Percentiles rank a stretch among this genome's conserved stretches.
These are phyloP conservation scores for Balakata baccata DNA, from an alignment of 345 rosid species.

Conservation along the genomic window DNA sequence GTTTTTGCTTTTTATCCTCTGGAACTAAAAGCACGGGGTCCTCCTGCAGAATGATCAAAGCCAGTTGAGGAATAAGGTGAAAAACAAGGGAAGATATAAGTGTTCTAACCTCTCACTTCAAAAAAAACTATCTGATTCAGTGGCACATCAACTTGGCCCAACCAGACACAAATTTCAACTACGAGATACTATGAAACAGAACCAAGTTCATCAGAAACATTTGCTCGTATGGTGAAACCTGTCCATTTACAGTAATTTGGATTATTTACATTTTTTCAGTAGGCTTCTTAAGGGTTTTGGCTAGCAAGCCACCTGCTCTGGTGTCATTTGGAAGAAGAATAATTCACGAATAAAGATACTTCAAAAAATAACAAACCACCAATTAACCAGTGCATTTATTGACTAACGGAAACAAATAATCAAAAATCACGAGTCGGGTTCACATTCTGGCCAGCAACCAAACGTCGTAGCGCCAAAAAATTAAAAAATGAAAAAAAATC, in stretches of 20 bases:
- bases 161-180: background rate
- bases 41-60: constrained; percentile 51
- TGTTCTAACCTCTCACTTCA: background rate
- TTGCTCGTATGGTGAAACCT: too few species aligned
- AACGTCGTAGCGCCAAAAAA: background rate
- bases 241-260: too few species aligned
- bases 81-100: background rate
- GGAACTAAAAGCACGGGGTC: constrained; percentile 95
- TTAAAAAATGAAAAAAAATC: too few species aligned
- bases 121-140: background rate
- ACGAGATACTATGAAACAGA: background rate
- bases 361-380: background rate
- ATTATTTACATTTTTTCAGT: background rate
- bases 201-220: background rate
- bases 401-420: background rate
- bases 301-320: background rate
- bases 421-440: background rate
- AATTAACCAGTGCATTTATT: background rate
- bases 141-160: background rate
- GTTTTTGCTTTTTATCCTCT: constrained; percentile 71
- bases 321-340: background rate
- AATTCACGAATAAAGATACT: background rate
- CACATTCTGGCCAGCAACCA: background rate
- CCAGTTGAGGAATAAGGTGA: background rate
- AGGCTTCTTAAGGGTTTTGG: background rate